A percentile compares a stretch with the other conserved stretches of the same genome.
phyloP scores from a whole-genome alignment of 139 green algal genomes.

The Trebouxia sp. region DNA sequence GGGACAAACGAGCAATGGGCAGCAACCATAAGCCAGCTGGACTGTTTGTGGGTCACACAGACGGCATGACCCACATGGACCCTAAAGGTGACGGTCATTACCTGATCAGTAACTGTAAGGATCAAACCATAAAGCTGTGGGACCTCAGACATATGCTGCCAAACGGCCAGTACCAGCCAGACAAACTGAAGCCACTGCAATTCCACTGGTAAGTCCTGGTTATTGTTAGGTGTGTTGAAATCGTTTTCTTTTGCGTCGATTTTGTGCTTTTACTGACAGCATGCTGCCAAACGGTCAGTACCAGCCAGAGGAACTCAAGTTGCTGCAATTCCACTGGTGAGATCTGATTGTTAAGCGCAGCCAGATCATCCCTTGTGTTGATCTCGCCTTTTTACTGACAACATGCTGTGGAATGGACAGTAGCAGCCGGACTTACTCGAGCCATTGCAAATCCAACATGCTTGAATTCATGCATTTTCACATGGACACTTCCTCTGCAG shows the following conservation, averaged over 20 bases:
- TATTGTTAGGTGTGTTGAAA: not conserved
- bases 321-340: not conserved
- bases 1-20: constrained; percentile 71
- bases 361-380: not conserved
- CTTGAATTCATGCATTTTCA: not conserved
- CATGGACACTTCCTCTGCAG: constrained; percentile 30
- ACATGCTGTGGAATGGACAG: not conserved
- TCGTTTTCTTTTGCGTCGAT: not conserved
- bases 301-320: not conserved
- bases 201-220: not conserved
- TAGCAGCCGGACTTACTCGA: not conserved
- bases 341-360: not conserved
- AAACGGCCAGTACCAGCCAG: not conserved
- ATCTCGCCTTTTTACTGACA: not conserved
- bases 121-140: constrained; percentile 95
- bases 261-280: not conserved
- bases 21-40: constrained; percentile 50
- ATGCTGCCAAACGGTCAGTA: not conserved
- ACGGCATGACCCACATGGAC: constrained; percentile 91
- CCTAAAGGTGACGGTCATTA: constrained; percentile 66
- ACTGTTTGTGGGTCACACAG: constrained; percentile 87
- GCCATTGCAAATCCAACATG: not conserved
- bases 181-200: not conserved
- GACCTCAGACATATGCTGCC: constrained; percentile 68
- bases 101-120: constrained; percentile 93